Evolutionary conservation across 2,329 filamentous ascomycete species (phyloP).

Genomic region (Furcasterigmium sp.): DNA sequence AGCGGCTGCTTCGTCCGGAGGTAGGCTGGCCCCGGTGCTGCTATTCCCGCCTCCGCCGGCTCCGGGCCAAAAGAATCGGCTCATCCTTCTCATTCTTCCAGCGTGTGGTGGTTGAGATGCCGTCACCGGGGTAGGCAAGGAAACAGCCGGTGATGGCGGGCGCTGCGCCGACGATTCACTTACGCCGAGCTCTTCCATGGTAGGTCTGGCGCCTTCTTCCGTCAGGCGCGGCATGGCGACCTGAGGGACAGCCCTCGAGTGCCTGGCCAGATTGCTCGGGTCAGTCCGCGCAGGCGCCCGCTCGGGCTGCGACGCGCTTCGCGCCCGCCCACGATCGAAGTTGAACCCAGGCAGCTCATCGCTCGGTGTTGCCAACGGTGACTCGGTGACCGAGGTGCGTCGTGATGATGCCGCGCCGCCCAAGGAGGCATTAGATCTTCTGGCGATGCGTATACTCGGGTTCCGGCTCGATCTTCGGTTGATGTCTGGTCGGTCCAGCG

Average conservation of each 20-base stretch:
- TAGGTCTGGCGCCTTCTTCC: slow-evolving; percentile 30
- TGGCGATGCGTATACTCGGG: slow-evolving; percentile 1
- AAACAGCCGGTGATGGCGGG: slow-evolving; percentile 17
- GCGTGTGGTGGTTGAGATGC: background rate
- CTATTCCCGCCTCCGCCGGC: slow-evolving; percentile 1
- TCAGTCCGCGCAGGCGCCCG: background rate
- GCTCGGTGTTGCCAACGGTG: background rate
- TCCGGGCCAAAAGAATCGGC: slow-evolving; percentile 8
- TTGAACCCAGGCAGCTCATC: background rate
- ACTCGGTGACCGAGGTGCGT: background rate
- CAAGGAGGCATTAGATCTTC: background rate
- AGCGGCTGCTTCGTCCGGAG: slow-evolving; percentile 9
- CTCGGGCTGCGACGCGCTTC: slow-evolving; percentile 1
- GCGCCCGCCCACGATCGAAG: background rate
- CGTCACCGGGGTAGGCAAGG: slow-evolving; percentile 16
- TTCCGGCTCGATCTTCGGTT: background rate
- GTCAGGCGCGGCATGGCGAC: slow-evolving; percentile 30
- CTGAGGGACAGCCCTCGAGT: slow-evolving; percentile 25
- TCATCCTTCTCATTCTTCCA: slow-evolving; percentile 4
- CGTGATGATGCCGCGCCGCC: background rate
- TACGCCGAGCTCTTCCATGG: slow-evolving; percentile 25
- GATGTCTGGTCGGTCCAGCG: background rate
- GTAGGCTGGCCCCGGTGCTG: background rate
- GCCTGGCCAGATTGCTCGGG: slow-evolving; percentile 9
- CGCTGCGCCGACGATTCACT: slow-evolving; percentile 1